A percentile compares a stretch with the other conserved stretches of the same genome.
Evolutionary conservation across 106 monocot species (phyloP).

Genomic region (Acanthochlamys bracteata): DNA sequence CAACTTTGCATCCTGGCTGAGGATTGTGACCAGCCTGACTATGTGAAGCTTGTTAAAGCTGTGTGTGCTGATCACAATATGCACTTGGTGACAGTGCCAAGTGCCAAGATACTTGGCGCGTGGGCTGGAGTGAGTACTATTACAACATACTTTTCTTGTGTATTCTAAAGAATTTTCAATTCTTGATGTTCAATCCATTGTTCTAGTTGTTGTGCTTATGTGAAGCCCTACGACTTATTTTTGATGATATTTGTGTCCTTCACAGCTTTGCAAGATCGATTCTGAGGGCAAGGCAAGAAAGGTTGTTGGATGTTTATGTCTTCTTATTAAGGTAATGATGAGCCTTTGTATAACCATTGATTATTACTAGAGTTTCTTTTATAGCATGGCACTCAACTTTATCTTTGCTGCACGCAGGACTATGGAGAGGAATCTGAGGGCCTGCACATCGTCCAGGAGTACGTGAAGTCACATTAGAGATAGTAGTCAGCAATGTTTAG

Average conservation of each 20-base stretch:
- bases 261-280: constrained; percentile 36
- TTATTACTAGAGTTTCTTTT: neutral
- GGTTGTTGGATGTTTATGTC: constrained; percentile 33
- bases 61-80: constrained; percentile 80
- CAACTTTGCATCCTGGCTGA: constrained; percentile 64
- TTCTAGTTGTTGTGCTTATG: no score
- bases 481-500: no score
- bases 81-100: constrained; percentile 59
- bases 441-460: constrained; percentile 13
- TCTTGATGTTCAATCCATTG: no score
- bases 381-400: neutral
- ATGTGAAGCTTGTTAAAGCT: constrained; percentile 73
- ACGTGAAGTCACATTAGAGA: constrained; percentile 9
- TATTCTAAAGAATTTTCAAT: no score
- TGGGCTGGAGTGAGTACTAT: constrained; percentile 69
- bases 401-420: neutral
- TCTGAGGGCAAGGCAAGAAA: constrained; percentile 46
- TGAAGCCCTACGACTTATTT: neutral
- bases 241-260: neutral
- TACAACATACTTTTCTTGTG: no score
- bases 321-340: constrained; percentile 26
- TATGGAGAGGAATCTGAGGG: constrained; percentile 10
- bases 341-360: neutral
- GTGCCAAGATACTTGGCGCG: constrained; percentile 72
- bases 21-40: constrained; percentile 76